phyloP scores from a whole-genome alignment of 805 yeast genomes.

The Pichia sporocuriosa region DNA sequence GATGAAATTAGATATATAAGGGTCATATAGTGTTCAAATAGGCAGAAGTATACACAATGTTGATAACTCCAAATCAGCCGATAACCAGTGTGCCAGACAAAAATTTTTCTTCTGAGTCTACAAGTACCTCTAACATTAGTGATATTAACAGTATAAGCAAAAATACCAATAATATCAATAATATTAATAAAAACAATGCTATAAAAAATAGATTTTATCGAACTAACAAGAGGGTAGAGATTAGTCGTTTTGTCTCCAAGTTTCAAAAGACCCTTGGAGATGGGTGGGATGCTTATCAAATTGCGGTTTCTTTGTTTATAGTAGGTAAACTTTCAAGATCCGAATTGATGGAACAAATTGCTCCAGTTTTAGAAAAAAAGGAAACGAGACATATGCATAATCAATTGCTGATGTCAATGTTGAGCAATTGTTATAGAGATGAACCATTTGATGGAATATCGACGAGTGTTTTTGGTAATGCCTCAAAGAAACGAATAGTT shows the following conservation, averaged over 20 bases:
- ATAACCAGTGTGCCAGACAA: no score
- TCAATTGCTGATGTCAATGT: conserved; percentile 68
- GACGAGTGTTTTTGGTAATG: conserved; percentile 42
- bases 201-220: neutral
- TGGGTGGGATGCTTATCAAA: conserved; percentile 84
- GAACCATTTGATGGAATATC: conserved; percentile 53
- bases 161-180: neutral
- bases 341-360: conserved; percentile 59
- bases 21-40: neutral
- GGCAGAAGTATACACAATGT: neutral
- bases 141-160: no score
- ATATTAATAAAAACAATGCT: neutral
- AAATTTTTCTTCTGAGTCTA: no score
- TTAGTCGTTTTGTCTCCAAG: conserved; percentile 62
- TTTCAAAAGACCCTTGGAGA: conserved; percentile 68
- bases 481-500: conserved; percentile 36
- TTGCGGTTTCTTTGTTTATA: conserved; percentile 65
- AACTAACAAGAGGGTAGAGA: conserved; percentile 40
- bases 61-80: neutral
- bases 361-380: conserved; percentile 42
- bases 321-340: conserved; percentile 71
- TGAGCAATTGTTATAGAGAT: conserved; percentile 78
- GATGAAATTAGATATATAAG: no score
- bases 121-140: neutral
- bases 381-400: conserved; percentile 64